Base-by-base conservation (phyloP, 2,329 filamentous ascomycete genomes). In the Alternaria sp. region DNA sequence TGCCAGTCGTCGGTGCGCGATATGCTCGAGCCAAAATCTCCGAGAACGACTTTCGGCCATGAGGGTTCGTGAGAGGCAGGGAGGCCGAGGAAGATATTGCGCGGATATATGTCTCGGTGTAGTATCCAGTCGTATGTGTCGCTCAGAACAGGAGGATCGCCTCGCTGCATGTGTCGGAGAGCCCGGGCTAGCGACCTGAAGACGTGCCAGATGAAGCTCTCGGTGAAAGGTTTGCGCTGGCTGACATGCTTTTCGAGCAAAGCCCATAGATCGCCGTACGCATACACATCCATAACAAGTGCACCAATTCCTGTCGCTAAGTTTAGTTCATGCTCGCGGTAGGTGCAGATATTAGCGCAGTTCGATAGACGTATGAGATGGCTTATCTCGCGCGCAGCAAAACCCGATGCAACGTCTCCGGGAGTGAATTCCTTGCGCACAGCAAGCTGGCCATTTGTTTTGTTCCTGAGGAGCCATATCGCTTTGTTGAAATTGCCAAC, bases 1-100 rank as follows among this genome's bases (percentile, higher is more conserved):
- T n/a, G 32, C 32, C 32, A 36, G 0, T n/a, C 0, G 1, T 36
- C 32, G 0, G 0, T 1, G 0, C 32, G 0, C 15, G 32, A 36
- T 36, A 36, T 36, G 32, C 32, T 36, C 4, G 32, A 36, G 32
- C 32, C 32, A 36, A 36, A 36, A 4, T 36, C 32, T 5, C 32
- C 32, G 32, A 36, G 32, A n/a, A 36, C 32, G 1, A 36, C 32
- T n/a, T n/a, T 36, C 15, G 32, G 32, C 32, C 32, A 36, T n/a
- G 32, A 36, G 4, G 32, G 32, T 36, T 36, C 32, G 15, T 36
- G 15, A 3, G 32, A 36, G 2, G 32, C 32, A n/a, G 32, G 32
- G 0, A n/a, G 32, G 1, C 32, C 32, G 15, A 36, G 32, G 2
- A 36, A 36, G 32, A 36, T 36, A 1, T 36, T 36, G 15, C 32